Percentiles rank a stretch among this genome's conserved stretches.
These are phyloP conservation scores for Pleurotus giganteus DNA, from an alignment of 768 basidiomycete species.

Conservation along the genomic window DNA sequence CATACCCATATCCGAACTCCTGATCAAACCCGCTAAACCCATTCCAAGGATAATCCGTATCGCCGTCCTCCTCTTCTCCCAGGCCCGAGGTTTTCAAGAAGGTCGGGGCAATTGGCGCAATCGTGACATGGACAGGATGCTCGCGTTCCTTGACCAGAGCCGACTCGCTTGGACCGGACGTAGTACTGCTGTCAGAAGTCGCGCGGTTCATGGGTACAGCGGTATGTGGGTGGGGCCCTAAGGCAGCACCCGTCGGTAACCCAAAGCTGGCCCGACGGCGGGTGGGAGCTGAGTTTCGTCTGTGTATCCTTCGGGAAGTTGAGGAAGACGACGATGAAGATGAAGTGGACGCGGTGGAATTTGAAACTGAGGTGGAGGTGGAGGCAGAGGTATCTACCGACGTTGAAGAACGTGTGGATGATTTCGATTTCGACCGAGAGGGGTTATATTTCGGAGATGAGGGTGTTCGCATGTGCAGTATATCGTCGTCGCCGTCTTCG, in stretches of 20 bases:
- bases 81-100: conserved; percentile 76
- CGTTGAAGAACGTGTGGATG: conserved; percentile 42
- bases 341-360: conserved; percentile 23
- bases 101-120: conserved; percentile 60
- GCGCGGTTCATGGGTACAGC: conserved; percentile 3
- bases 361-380: conserved; percentile 19
- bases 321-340: conserved; percentile 18
- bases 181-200: conserved; percentile 5
- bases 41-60: conserved; percentile 31
- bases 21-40: conserved; percentile 46
- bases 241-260: not conserved
- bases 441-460: conserved; percentile 12
- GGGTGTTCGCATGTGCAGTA: conserved; percentile 60
- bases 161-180: conserved; percentile 1
- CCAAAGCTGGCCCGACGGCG: conserved; percentile 1
- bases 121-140: conserved; percentile 34
- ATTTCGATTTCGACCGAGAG: conserved; percentile 40
- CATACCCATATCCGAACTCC: conserved; percentile 32
- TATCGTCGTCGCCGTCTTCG: conserved; percentile 43
- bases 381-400: conserved; percentile 33
- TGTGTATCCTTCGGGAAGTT: conserved; percentile 15
- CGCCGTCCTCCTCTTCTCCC: conserved; percentile 37
- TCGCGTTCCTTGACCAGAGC: conserved; percentile 10
- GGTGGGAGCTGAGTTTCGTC: conserved; percentile 5
- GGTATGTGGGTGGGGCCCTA: conserved; percentile 3